phyloP scores from a whole-genome alignment of 2,329 filamentous ascomycete genomes.

The Alternaria gansuensis region DNA sequence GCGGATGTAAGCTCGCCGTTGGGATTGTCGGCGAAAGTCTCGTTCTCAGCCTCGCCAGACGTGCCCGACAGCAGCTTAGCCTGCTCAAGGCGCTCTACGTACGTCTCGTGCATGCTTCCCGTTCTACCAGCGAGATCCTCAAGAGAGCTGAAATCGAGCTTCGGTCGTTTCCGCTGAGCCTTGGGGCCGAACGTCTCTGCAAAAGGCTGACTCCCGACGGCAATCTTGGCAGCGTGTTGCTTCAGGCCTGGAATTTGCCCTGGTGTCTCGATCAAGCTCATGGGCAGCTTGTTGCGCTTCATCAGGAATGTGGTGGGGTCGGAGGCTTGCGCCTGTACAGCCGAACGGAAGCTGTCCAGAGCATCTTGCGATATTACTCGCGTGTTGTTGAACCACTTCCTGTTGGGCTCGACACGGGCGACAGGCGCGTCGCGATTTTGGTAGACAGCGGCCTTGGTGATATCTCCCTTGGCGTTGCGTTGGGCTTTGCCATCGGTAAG shows the following conservation, averaged over 20 bases:
- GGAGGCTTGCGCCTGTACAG: conserved; percentile 86
- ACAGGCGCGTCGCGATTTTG: conserved; percentile 83
- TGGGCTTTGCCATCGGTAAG: conserved; percentile 86
- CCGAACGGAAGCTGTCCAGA: conserved; percentile 84
- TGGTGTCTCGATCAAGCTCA: conserved; percentile 88
- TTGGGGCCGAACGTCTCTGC: conserved; percentile 92
- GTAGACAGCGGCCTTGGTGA: conserved; percentile 83
- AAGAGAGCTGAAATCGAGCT: conserved; percentile 83
- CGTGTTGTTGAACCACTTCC: conserved; percentile 98
- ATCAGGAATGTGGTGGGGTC: conserved; percentile 95
- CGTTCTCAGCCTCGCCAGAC: conserved; percentile 66
- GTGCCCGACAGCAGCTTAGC: conserved; percentile 77
- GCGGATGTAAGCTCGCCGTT: conserved; percentile 57
- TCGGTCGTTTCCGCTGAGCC: conserved; percentile 89
- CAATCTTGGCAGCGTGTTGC: conserved; percentile 92
- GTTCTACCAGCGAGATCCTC: conserved; percentile 82
- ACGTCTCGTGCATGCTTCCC: conserved; percentile 80
- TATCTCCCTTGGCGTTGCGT: conserved; percentile 82
- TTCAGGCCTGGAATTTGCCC: conserved; percentile 80
- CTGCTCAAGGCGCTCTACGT: conserved; percentile 81
- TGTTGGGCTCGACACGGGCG: conserved; percentile 91
- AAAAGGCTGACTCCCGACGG: conserved; percentile 87
- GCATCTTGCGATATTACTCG: conserved; percentile 89
- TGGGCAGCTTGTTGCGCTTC: conserved; percentile 95
- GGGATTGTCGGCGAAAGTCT: conserved; percentile 41